Base-by-base conservation (phyloP, 768 basidiomycete genomes). In the Fistulinella prunicolor region DNA sequence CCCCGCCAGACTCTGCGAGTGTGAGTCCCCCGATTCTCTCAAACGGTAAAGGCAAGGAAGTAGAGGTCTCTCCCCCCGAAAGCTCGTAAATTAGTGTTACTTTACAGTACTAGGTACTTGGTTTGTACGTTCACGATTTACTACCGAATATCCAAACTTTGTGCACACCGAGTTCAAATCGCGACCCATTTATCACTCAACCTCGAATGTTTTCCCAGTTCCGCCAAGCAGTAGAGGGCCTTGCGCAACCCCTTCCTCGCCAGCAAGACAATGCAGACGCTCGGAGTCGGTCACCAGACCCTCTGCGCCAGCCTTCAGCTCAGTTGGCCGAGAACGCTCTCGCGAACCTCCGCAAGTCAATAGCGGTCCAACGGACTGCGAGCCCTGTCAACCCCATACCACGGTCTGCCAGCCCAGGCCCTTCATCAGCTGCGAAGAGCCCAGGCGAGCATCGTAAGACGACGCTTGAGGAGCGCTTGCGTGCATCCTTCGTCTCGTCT, bases 381-480 rank as follows among this genome's bases (percentile, higher is more conserved):
- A 78, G 70, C 61, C 71, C 75, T 32, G 60, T n/a, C 59, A 39
- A 45, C 30, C 35, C 54, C 29, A 57, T 58, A 40, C 26, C 59
- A 24, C 61, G 63, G 9, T 54, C 63, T 22, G 49, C 60, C 17
- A 62, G 62, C 38, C 61, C 62, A 6, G 42, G 55, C 39, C 57
- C 65, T 26, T 63, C 55, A 3, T 55, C 61, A 4, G 14, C 46
- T 14, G 9, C 55, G 6, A 62, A 49, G 50, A 46, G 42, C 20
- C 22, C 44, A 9, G 20, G 32, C 35, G 63, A 69, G 21, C 41
- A 57, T 23, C 67, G 73, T 38, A 85, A 86, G 60, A 73, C 77
- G 8, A 85, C 77, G 20, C 71, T 91, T 2, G 89, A 91, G 66
- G 89, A 91, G 49, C 75, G 89, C 38, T 70, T 91, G n/a, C 78